phyloP scores from a whole-genome alignment of 225 moss, liverwort and hornwort species.

The Bryoerythrophyllum caledonicum region DNA sequence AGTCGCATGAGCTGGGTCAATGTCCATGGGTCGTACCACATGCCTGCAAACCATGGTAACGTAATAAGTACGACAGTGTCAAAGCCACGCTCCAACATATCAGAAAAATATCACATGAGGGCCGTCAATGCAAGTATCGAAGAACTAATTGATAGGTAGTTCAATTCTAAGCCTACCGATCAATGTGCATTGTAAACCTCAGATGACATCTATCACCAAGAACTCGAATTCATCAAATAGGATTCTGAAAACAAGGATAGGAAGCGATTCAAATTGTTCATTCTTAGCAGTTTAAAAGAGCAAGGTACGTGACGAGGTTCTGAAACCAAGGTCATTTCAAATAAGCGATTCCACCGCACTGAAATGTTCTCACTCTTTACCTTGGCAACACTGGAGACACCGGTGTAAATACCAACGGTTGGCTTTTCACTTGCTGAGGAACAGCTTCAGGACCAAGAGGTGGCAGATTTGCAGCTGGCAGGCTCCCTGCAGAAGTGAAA shows the following conservation, averaged over 20 bases:
- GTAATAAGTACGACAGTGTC: neutral
- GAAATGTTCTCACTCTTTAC: slow-evolving; percentile 19
- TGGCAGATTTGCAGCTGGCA: slow-evolving; percentile 26
- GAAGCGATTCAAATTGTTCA: neutral
- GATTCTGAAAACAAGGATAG: slow-evolving; percentile 1
- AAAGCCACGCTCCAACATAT: neutral
- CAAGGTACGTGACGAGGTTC: slow-evolving; percentile 6
- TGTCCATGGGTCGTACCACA: slow-evolving; percentile 32
- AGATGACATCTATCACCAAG: neutral
- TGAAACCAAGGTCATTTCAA: neutral
- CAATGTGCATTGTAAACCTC: neutral
- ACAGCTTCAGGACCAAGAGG: slow-evolving; percentile 8
- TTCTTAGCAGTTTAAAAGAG: slow-evolving; percentile 1
- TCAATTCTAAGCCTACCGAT: slow-evolving; percentile 6
- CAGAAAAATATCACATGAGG: neutral
- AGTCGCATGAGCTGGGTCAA: slow-evolving; percentile 26
- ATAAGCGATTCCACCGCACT: neutral
- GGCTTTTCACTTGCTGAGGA: slow-evolving; percentile 32
- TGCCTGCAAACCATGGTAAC: slow-evolving; percentile 30
- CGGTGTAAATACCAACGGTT: slow-evolving; percentile 32
- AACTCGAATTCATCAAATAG: neutral
- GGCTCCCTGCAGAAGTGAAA: slow-evolving; percentile 16
- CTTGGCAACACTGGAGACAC: slow-evolving; percentile 29
- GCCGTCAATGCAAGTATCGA: neutral
- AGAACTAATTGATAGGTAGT: neutral